Evolutionary conservation across 345 rosid species (phyloP).

Genomic region (Salix exigua): DNA sequence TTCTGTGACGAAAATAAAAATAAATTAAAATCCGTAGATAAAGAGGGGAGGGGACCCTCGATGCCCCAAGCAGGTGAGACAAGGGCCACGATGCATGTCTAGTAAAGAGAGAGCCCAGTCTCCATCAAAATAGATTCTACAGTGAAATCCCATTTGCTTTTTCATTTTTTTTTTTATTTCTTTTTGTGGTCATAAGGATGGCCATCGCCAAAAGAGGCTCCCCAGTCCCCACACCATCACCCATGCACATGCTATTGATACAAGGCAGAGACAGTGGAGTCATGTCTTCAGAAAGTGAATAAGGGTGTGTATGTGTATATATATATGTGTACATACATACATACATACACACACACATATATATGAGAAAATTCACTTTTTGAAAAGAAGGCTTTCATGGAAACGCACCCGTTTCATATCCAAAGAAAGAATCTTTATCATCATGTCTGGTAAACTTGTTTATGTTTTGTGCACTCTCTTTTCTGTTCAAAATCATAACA

Average conservation of each 20-base stretch:
- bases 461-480: background rate
- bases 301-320: no score
- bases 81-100: conserved; percentile 60
- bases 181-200: conserved; percentile 15
- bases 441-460: background rate
- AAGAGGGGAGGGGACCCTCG: conserved; percentile 8
- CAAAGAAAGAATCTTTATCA: background rate
- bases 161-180: background rate
- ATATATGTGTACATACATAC: no score
- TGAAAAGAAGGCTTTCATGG: background rate
- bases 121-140: conserved; percentile 38
- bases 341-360: no score
- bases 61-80: conserved; percentile 35
- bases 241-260: conserved; percentile 37
- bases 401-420: background rate
- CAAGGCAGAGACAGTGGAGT: conserved; percentile 41
- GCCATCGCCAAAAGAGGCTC: conserved; percentile 24
- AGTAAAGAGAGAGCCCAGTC: conserved; percentile 49
- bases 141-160: conserved; percentile 7
- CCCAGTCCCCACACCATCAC: conserved; percentile 31
- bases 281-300: conserved; percentile 27
- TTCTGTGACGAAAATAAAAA: background rate
- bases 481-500: background rate
- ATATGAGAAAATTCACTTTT: background rate
- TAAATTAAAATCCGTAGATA: no score